Percentiles rank a stretch among this genome's conserved stretches.
These are phyloP conservation scores for Penicillium sp. DNA, from an alignment of 2,329 filamentous ascomycete species.

Conservation along the genomic window DNA sequence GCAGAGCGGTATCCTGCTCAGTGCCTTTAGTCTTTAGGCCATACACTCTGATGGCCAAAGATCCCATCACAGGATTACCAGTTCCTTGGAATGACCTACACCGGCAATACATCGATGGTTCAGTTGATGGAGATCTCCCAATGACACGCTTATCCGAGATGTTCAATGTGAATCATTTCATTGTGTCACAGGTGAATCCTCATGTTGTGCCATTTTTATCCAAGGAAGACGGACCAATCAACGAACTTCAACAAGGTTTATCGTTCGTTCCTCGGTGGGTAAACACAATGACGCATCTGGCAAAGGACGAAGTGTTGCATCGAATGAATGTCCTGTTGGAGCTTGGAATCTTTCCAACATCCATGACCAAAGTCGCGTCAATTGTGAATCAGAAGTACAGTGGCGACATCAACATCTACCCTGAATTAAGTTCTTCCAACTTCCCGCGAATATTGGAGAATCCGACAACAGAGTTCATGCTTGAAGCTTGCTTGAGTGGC, in stretches of 20 bases:
- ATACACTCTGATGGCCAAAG: conserved; percentile 77
- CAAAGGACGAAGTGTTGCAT: conserved; percentile 77
- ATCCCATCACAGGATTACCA: conserved; percentile 74
- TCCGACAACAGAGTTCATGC: conserved; percentile 83
- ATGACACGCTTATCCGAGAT: conserved; percentile 88
- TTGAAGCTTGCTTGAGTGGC: conserved; percentile 71
- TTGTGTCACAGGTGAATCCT: conserved; percentile 94
- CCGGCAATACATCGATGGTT: conserved; percentile 89
- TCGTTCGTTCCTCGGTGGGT: conserved; percentile 56
- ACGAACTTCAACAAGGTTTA: conserved; percentile 30
- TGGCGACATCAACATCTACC: conserved; percentile 91
- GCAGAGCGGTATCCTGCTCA: conserved; percentile 82
- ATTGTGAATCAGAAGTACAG: conserved; percentile 89
- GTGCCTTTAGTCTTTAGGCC: conserved; percentile 84
- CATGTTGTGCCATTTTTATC: conserved; percentile 85
- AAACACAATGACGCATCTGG: conserved; percentile 67
- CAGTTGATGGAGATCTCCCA: conserved; percentile 89
- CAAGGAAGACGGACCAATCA: conserved; percentile 61
- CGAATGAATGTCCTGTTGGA: conserved; percentile 78
- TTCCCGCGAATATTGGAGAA: conserved; percentile 78
- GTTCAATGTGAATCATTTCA: conserved; percentile 98
- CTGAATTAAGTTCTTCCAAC: conserved; percentile 72
- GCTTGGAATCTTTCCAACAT: conserved; percentile 75
- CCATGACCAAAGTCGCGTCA: conserved; percentile 74
- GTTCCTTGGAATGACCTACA: conserved; percentile 83